Base-by-base conservation (phyloP, 306 rosid genomes). In the Oxytropis ochrocephala region DNA sequence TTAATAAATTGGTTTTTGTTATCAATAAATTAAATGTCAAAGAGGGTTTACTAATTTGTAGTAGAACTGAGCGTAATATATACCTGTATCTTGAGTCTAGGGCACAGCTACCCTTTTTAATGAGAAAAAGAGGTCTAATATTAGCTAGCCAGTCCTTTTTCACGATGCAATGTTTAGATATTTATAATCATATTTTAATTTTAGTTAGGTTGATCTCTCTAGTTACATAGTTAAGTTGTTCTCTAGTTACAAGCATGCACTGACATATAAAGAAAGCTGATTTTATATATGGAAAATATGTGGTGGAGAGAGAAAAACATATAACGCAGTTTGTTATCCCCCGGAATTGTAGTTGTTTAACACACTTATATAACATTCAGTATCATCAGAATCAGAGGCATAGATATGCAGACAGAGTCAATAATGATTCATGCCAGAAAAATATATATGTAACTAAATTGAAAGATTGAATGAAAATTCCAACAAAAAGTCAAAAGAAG, bases 311-410 rank as follows among this genome's bases (percentile, higher is more conserved):
- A 75, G 57, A 35, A 11, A 59, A 44, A 24, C 30, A 54, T 7
- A 65, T 39, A 30, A 30, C 52, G 7, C 36, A 60, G 60, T 39
- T 67, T 65, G 13, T 69, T 66, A 71, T 78, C 78, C 81, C 75
- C 80, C 82, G 74, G 60, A 82, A 59, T 58, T 62, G 32, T 73
- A 75, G 79, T 78, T 73, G 55, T 38, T 69, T 74, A 67, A 70
- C 64, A 70, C 64, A 62, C 63, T 67, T 64, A 5, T 64, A 5
- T 33, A 39, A 69, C 38, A 49, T 42, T 46, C 11, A 7, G 44
- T 66, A 19, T 47, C 43, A 57, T 55, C 70, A 58, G 56, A 73
- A 58, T 38, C 70, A 42, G 76, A 72, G 48, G 49, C 58, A 67
- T 72, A 62, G 53, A 67, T 61, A 69, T 41, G 69, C n/a, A 24